A percentile compares a stretch with the other conserved stretches of the same genome.
Conservation (phyloP, 2,329 filamentous ascomycete genomes). For the Raffaelea ambrosiae region DNA sequence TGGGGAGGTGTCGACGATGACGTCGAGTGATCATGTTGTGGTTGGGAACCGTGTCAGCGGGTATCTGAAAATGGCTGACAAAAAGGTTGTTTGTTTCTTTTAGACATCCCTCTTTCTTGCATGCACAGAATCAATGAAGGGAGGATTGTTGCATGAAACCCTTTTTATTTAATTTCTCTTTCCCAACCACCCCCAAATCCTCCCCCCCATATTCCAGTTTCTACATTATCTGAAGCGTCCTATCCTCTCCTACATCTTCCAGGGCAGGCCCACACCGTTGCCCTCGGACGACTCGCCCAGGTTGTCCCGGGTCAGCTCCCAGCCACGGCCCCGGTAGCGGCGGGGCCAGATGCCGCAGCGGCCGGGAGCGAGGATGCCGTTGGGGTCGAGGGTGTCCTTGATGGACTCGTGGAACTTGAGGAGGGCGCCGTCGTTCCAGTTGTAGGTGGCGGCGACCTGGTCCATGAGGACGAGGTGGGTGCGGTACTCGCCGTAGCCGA, state of each 20-base stretch:
- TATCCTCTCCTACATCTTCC: neutral
- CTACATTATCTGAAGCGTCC: too few relatives aligned
- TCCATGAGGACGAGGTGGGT: slow-evolving; percentile 36
- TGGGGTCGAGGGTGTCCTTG: slow-evolving; percentile 33
- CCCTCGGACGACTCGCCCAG: slow-evolving; percentile 23
- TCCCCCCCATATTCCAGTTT: too few relatives aligned
- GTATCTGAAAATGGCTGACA: too few relatives aligned
- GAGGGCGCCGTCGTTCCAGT: slow-evolving; percentile 29
- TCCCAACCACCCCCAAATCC: too few relatives aligned
- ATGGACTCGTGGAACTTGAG: slow-evolving; percentile 31
- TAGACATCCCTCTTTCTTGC: too few relatives aligned
- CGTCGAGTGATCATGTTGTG: too few relatives aligned
- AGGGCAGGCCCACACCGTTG: slow-evolving; percentile 15
- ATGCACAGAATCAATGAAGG: too few relatives aligned
- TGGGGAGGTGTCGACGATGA: too few relatives aligned
- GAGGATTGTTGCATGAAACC: too few relatives aligned
- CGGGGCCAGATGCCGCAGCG: slow-evolving; percentile 23
- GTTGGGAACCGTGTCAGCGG: too few relatives aligned
- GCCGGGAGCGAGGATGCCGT: slow-evolving; percentile 23
- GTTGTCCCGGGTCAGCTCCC: slow-evolving; percentile 25
- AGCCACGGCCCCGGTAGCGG: slow-evolving; percentile 23
- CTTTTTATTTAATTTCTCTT: too few relatives aligned
- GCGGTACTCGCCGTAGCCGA: slow-evolving; percentile 34
- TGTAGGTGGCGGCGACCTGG: slow-evolving; percentile 32
- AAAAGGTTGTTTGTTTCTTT: too few relatives aligned